Evolutionary conservation across 129 eudicot species (phyloP).

Genomic region (Tanacetum coccineum): DNA sequence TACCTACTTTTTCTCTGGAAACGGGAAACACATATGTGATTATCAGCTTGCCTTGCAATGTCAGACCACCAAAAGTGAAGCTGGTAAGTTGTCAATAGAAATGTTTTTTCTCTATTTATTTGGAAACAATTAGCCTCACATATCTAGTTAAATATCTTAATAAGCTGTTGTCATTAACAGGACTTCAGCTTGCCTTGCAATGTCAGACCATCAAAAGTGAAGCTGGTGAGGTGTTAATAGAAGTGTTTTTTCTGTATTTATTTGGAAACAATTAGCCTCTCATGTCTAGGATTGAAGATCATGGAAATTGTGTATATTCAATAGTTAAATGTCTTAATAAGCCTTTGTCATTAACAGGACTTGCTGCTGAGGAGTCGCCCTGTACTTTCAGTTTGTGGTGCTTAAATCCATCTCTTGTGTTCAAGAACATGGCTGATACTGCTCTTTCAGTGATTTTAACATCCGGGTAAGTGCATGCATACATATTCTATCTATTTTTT

Average conservation of each 20-base stretch:
- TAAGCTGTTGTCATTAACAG: slow-evolving; percentile 24
- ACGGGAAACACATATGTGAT: slow-evolving; percentile 64
- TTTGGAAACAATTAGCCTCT: slow-evolving; percentile 1
- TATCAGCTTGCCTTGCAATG: slow-evolving; percentile 63
- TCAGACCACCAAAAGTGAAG: slow-evolving; percentile 37
- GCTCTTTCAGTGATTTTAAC: slow-evolving; percentile 85
- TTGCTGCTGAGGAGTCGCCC: slow-evolving; percentile 47
- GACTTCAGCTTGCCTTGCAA: slow-evolving; percentile 55
- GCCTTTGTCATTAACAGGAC: slow-evolving; percentile 25
- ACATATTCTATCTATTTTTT: slow-evolving; percentile 1
- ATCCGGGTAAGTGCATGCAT: slow-evolving; percentile 65
- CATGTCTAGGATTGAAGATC: not conserved
- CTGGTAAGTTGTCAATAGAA: slow-evolving; percentile 44
- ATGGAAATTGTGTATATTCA: not conserved
- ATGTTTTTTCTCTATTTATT: too few species aligned
- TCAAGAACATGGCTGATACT: slow-evolving; percentile 66
- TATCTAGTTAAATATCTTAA: not conserved
- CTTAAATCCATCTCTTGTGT: slow-evolving; percentile 93
- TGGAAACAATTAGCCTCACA: too few species aligned
- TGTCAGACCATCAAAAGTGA: slow-evolving; percentile 35
- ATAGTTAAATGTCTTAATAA: slow-evolving; percentile 4
- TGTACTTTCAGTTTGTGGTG: slow-evolving; percentile 81
- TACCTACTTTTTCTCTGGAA: slow-evolving; percentile 60
- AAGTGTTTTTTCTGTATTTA: not conserved
- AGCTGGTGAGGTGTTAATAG: slow-evolving; percentile 42